These are phyloP conservation scores for Coprinopsis strossmayeri DNA, from an alignment of 768 basidiomycete species.

Conservation along the genomic window DNA sequence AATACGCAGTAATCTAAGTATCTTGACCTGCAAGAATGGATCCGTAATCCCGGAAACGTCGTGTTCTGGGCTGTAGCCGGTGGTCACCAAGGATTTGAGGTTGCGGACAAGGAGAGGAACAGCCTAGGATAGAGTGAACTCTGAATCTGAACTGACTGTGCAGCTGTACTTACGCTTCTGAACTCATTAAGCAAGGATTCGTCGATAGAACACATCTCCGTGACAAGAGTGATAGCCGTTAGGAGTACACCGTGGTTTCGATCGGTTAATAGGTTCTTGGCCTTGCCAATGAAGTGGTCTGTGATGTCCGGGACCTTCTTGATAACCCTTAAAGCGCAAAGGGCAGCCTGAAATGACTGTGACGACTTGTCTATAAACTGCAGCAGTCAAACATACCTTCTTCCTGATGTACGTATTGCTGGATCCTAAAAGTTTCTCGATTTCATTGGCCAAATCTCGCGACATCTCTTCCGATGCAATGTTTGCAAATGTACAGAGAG, in stretches of 20 bases:
- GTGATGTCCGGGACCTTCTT: slow-evolving; percentile 94
- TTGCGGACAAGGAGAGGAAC: slow-evolving; percentile 92
- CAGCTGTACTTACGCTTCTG: slow-evolving; percentile 63
- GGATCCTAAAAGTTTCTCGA: slow-evolving; percentile 94
- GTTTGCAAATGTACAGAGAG: slow-evolving; percentile 96
- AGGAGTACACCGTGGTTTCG: slow-evolving; percentile 95
- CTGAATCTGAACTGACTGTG: slow-evolving; percentile 2
- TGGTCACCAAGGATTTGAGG: slow-evolving; percentile 89
- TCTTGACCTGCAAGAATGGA: slow-evolving; percentile 91
- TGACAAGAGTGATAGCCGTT: slow-evolving; percentile 89
- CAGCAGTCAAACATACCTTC: slow-evolving; percentile 58
- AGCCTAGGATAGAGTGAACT: slow-evolving; percentile 43
- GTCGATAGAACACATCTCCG: slow-evolving; percentile 89
- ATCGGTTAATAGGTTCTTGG: slow-evolving; percentile 88
- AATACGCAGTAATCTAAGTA: slow-evolving; percentile 81
- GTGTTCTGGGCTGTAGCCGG: slow-evolving; percentile 97
- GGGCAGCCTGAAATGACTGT: slow-evolving; percentile 65
- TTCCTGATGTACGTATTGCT: slow-evolving; percentile 99
- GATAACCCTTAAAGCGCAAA: slow-evolving; percentile 90
- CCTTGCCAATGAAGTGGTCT: slow-evolving; percentile 85
- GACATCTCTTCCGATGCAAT: slow-evolving; percentile 99
- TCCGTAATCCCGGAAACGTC: slow-evolving; percentile 99
- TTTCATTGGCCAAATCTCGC: slow-evolving; percentile 93
- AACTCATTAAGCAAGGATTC: slow-evolving; percentile 73
- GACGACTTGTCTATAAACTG: slow-evolving; percentile 5